Evolutionary conservation across 129 eudicot genomes (phyloP).

Genomic region (Logfia minima): DNA sequence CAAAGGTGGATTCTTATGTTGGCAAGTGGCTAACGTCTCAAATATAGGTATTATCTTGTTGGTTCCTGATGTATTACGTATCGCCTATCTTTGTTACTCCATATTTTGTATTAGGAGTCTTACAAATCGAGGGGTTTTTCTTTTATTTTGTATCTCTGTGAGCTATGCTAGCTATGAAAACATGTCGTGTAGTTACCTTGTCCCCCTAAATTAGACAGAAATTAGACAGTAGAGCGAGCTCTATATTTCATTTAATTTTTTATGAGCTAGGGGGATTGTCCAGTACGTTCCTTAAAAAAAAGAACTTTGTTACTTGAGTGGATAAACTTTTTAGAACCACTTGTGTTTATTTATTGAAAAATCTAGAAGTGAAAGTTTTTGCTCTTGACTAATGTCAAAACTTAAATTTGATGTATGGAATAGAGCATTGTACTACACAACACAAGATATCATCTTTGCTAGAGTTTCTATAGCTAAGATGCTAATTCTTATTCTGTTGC

Average conservation of each 20-base stretch:
- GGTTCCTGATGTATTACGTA: neutral
- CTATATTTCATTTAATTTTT: neutral
- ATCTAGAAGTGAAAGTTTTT: neutral
- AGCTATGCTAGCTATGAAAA: neutral
- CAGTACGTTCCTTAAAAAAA: neutral
- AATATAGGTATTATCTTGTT: neutral
- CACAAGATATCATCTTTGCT: neutral
- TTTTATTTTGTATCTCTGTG: neutral
- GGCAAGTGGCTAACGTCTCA: neutral
- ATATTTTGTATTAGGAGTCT: no score
- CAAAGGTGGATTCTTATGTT: neutral
- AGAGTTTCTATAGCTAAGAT: neutral
- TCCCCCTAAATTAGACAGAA: neutral
- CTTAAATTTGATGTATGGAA: neutral
- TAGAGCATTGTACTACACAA: neutral
- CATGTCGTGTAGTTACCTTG: neutral
- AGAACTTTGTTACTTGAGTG: neutral
- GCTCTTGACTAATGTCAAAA: neutral
- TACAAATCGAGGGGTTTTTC: neutral
- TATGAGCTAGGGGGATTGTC: no score
- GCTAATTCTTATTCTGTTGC: slow-evolving; percentile 12
- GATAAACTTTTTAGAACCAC: neutral
- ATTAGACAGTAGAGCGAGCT: neutral
- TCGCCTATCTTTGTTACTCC: no score
- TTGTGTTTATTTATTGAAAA: neutral